Percentiles rank a stretch among this genome's conserved stretches.
Conservation (phyloP, 805 yeast genomes). For the Wickerhamomyces strasburgensis region DNA sequence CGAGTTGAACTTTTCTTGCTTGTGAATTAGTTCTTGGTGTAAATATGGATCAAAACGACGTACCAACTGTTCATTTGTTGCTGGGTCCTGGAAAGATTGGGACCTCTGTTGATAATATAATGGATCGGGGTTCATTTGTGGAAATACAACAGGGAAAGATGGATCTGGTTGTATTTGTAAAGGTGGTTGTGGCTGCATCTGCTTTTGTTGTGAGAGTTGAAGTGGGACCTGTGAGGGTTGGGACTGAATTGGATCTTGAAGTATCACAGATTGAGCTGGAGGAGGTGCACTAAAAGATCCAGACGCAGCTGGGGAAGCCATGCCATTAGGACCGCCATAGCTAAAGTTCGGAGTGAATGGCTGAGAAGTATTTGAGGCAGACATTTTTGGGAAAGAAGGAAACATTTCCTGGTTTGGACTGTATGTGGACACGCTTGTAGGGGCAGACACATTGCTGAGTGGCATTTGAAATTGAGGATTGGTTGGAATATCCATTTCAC, state of each 20-base stretch:
- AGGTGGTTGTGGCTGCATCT: background rate
- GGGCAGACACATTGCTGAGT: too few species aligned
- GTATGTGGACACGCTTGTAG: too few species aligned
- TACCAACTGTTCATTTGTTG: background rate
- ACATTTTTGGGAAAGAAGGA: background rate
- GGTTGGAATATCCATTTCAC: too few species aligned
- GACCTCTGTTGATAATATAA: background rate
- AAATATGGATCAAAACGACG: background rate
- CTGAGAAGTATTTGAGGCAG: background rate
- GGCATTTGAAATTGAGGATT: background rate
- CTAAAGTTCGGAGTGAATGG: background rate
- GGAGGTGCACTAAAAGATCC: background rate
- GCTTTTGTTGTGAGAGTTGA: background rate
- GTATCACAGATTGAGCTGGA: too few species aligned
- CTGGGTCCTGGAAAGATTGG: background rate
- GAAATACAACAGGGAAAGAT: too few species aligned
- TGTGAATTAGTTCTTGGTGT: slow-evolving; percentile 2
- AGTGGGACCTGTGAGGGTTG: slow-evolving; percentile 3
- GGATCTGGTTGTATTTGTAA: background rate
- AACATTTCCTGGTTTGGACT: background rate
- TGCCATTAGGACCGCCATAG: background rate
- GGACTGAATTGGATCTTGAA: too few species aligned
- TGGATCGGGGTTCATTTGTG: too few species aligned
- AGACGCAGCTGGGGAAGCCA: background rate
- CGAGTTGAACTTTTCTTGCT: slow-evolving; percentile 21